These are phyloP conservation scores for Bauhinia variegata DNA, from an alignment of 306 rosid genomes.

Conservation along the genomic window DNA sequence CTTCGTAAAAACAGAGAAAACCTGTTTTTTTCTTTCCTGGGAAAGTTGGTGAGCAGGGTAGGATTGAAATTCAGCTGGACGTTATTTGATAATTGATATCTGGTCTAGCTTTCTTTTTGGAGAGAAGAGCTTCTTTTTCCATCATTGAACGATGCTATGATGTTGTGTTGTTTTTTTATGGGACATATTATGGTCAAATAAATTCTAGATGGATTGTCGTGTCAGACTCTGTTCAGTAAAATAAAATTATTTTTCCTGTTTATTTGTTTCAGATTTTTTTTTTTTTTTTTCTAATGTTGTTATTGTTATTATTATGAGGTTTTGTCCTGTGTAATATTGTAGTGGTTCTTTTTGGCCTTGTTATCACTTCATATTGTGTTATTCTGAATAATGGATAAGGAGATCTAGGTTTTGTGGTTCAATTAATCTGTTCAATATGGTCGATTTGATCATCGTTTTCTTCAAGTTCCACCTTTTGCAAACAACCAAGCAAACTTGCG, in stretches of 20 bases:
- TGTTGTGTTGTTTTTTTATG: constrained; percentile 20
- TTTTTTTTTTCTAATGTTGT: constrained; percentile 2
- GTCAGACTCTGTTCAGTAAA: neutral
- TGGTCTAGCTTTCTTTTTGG: constrained; percentile 28
- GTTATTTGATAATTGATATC: neutral
- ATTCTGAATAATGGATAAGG: constrained; percentile 21
- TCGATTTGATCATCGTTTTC: constrained; percentile 5
- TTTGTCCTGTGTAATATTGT: neutral
- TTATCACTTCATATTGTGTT: neutral
- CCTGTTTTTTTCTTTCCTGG: neutral
- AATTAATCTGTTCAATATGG: neutral
- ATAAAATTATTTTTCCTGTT: too few relatives aligned
- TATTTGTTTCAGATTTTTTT: neutral
- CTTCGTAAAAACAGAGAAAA: constrained; percentile 10
- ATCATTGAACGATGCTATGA: constrained; percentile 15
- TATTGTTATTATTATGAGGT: constrained; percentile 6
- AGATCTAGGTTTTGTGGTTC: constrained; percentile 23
- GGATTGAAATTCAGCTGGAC: neutral
- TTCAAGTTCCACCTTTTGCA: neutral
- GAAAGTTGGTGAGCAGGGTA: constrained; percentile 6
- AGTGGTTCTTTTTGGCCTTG: neutral
- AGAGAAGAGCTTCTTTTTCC: neutral
- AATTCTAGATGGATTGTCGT: constrained; percentile 22
- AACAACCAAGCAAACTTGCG: constrained; percentile 25
- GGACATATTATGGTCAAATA: constrained; percentile 22